Conservation (phyloP, 2,329 filamentous ascomycete species). For the Calonectria hawksworthii region DNA sequence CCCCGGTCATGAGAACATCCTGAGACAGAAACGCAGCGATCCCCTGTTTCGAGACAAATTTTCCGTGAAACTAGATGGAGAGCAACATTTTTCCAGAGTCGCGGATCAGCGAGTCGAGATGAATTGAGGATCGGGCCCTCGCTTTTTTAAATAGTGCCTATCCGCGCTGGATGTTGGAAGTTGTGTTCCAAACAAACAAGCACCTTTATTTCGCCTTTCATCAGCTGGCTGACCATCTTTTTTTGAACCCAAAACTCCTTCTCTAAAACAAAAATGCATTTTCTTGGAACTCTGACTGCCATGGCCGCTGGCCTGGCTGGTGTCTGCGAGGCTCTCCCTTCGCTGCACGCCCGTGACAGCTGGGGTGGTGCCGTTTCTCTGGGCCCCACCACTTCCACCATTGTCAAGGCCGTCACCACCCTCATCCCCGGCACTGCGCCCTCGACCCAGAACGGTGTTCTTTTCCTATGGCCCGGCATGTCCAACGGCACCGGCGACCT, state of each 20-base stretch:
- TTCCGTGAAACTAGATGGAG: conserved; percentile 4
- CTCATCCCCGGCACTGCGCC: conserved; percentile 34
- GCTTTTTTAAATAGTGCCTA: not conserved
- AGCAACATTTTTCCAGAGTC: conserved; percentile 3
- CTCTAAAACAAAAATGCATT: conserved; percentile 21
- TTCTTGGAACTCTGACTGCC: conserved; percentile 26
- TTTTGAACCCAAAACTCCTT: not conserved
- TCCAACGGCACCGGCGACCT: conserved; percentile 40
- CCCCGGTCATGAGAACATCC: not conserved
- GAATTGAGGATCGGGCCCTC: not conserved
- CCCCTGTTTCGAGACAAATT: conserved; percentile 20
- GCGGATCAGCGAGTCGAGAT: not conserved
- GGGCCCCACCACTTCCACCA: conserved; percentile 38
- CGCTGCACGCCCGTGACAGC: conserved; percentile 25
- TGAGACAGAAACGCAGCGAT: conserved; percentile 16
- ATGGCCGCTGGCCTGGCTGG: conserved; percentile 30
- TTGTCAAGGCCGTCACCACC: conserved; percentile 40
- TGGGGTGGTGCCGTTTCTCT: conserved; percentile 40
- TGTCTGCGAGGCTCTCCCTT: conserved; percentile 23
- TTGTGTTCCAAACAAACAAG: not conserved
- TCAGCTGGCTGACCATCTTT: conserved; percentile 19
- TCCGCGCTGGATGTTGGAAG: not conserved
- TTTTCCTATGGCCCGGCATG: conserved; percentile 39
- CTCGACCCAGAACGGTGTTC: conserved; percentile 31
- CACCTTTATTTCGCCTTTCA: not conserved